Conservation (phyloP, 345 rosid genomes). For the Atalantia buxifolia region DNA sequence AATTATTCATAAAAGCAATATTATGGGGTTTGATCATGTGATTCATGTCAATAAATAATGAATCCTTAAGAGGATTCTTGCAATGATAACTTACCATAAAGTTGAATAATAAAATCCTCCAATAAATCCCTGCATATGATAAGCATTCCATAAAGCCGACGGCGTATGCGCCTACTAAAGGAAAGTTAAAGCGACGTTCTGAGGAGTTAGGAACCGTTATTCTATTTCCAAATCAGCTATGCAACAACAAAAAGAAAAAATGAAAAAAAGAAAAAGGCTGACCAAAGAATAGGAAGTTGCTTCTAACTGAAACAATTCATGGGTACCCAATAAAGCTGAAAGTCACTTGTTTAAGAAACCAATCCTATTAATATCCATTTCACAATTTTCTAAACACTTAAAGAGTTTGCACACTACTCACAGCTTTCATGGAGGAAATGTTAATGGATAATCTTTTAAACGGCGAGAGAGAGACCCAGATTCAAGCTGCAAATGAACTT, state of each 20-base stretch:
- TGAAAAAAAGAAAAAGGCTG: constrained; percentile 19
- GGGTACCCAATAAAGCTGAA: constrained; percentile 61
- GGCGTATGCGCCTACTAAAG: constrained; percentile 46
- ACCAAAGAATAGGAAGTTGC: constrained; percentile 44
- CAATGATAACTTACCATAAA: neutral
- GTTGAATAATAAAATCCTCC: neutral
- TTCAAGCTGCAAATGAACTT: constrained; percentile 59
- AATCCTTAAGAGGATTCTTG: neutral
- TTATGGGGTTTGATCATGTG: neutral
- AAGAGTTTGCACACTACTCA: too few species aligned
- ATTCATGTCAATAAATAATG: neutral
- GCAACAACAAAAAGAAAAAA: too few species aligned
- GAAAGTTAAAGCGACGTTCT: constrained; percentile 48
- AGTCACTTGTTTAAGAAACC: constrained; percentile 61
- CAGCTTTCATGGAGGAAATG: constrained; percentile 48
- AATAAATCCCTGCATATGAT: neutral
- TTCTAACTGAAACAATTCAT: constrained; percentile 67
- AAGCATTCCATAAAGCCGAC: constrained; percentile 5
- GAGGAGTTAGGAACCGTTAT: constrained; percentile 32
- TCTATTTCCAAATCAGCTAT: constrained; percentile 37
- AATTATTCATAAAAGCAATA: neutral
- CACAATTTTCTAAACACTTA: constrained; percentile 10
- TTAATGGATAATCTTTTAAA: constrained; percentile 47
- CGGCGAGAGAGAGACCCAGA: constrained; percentile 50
- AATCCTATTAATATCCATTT: constrained; percentile 12